These are phyloP conservation scores for Citrus inodora DNA, from an alignment of 345 rosid genomes.

Conservation along the genomic window DNA sequence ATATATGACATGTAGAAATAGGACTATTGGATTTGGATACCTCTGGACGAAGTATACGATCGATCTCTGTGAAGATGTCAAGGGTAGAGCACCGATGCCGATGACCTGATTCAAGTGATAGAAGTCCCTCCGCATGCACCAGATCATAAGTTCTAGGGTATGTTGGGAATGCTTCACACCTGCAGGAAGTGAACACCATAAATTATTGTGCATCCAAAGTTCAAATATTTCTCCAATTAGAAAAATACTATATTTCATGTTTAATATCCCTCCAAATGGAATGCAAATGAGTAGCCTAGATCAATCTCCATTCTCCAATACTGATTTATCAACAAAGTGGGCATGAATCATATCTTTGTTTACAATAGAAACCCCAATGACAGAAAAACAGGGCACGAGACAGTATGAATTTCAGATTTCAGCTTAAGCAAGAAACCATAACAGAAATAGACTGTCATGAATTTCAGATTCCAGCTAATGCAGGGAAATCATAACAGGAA, in stretches of 20 bases:
- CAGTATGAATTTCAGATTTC: background rate
- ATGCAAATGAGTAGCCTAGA: background rate
- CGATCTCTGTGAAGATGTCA: slow-evolving; percentile 75
- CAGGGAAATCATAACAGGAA: background rate
- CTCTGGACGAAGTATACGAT: slow-evolving; percentile 97
- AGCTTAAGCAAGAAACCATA: background rate
- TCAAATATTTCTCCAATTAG: background rate
- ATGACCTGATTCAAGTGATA: slow-evolving; percentile 55
- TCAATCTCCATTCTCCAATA: background rate
- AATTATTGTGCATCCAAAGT: background rate
- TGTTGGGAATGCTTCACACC: slow-evolving; percentile 97
- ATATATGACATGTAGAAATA: background rate
- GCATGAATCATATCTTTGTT: background rate
- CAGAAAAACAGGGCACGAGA: background rate
- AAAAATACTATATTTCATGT: background rate
- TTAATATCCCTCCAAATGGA: background rate
- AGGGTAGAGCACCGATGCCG: slow-evolving; percentile 48
- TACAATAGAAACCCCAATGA: background rate
- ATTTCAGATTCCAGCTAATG: background rate
- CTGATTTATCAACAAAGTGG: background rate
- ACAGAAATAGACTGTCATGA: background rate
- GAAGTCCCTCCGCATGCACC: slow-evolving; percentile 82
- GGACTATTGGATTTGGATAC: slow-evolving; percentile 29
- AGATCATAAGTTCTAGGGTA: slow-evolving; percentile 95
- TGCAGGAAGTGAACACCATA: slow-evolving; percentile 23